Base-by-base conservation (phyloP, 208 protist genomes). In the Crithidia mellificae region DNA sequence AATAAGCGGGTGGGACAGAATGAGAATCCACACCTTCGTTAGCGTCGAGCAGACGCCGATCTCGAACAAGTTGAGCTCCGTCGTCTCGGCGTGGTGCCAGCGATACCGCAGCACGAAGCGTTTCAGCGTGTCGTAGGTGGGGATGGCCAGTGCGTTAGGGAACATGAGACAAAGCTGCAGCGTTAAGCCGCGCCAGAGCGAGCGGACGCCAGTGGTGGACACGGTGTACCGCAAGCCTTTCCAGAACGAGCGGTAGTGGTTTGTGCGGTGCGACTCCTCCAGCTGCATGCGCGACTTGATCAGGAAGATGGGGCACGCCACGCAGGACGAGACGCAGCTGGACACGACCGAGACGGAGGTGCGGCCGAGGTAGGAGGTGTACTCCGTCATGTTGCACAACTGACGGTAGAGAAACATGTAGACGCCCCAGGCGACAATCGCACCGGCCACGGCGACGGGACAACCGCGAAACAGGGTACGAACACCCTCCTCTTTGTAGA, bases 111-210 rank as follows among this genome's bases (percentile, higher is more conserved):
- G 64, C 14, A 91, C n/a, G 4, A 73, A 38, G 3, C 39, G 39
- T 72, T 96, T 96, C 12, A 94, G 59, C 6, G 67, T 74, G 62
- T 96, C 92, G 66, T 96, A 96, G 15, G 80, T 91, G 22, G 92
- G 92, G 7, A 95, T 63, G 24, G 63, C 75, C 1, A 94, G 72
- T 11, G 88, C 66, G 52, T 93, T 93, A 9, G 92, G 92, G 29
- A 96, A 72, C 7, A 91, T 77, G 12, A 96, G 74, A 19, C 89
- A 58, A 2, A 96, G 55, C 56, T 96, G 92, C 57, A 90, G 64
- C 17, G 82, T 81, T 19, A 80, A 55, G 0, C 89, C 92, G 20
- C 86, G 83, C 90, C 92, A 96, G 2, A 96, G 78, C 0, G 87
- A 88, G 38, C 86, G 85, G n/a, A 90, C 52, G 17, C 92, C 92